phyloP scores from a whole-genome alignment of 257 asterid species.

The Solanum sitiens region DNA sequence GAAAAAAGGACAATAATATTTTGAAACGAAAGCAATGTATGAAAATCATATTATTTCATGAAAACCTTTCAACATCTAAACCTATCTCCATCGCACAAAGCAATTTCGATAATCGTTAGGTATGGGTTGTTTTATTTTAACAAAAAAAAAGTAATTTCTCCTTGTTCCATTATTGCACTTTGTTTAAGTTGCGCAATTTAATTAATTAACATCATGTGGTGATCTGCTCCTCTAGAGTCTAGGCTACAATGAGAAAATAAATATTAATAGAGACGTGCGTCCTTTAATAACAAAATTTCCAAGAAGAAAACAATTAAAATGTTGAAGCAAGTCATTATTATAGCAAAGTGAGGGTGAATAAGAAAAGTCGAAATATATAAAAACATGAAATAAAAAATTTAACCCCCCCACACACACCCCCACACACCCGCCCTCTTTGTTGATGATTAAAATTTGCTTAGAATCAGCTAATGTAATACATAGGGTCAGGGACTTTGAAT shows the following conservation, averaged over 20 bases:
- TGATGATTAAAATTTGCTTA: no score
- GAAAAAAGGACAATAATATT: not conserved
- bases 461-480: constrained; percentile 13
- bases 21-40: not conserved
- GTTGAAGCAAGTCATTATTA: not conserved
- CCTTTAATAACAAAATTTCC: not conserved
- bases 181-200: not conserved
- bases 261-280: not conserved
- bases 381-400: not conserved
- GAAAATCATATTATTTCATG: not conserved
- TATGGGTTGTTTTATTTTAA: not conserved
- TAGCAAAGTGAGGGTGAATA: not conserved
- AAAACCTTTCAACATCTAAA: not conserved
- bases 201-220: not conserved
- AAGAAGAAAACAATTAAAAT: not conserved
- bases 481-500: constrained; percentile 29
- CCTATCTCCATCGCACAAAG: not conserved
- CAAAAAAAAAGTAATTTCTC: not conserved
- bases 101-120: not conserved
- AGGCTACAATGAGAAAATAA: not conserved
- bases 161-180: not conserved
- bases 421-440: not conserved
- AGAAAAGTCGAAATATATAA: not conserved
- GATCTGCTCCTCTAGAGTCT: not conserved
- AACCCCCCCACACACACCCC: no score